phyloP scores from a whole-genome alignment of 352 stramenopile species.

The Blastocystis sp. region DNA sequence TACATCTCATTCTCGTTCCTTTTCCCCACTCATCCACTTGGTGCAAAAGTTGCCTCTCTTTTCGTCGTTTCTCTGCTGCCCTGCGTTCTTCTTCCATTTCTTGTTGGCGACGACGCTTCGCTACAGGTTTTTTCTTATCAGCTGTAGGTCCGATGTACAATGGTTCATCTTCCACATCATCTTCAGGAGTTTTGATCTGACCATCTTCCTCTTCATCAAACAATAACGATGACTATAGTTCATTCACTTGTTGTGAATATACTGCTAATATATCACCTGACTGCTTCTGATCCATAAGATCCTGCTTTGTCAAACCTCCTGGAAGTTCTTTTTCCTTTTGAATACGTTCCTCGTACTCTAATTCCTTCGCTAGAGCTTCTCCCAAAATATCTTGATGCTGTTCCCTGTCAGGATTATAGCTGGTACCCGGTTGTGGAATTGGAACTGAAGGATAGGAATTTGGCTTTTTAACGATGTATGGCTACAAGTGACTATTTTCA shows the following conservation, averaged over 20 bases:
- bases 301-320: background rate
- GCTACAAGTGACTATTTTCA: background rate
- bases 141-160: background rate
- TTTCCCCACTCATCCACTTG: background rate
- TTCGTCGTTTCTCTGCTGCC: background rate
- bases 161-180: background rate
- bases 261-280: background rate
- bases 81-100: background rate
- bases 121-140: background rate
- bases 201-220: slow-evolving; percentile 34
- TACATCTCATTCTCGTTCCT: background rate
- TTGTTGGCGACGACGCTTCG: background rate
- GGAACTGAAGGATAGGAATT: slow-evolving; percentile 35
- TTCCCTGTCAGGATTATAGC: slow-evolving; percentile 35
- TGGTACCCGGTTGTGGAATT: background rate
- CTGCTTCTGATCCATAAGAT: background rate
- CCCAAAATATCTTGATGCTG: slow-evolving; percentile 30
- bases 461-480: background rate
- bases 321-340: background rate
- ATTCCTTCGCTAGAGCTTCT: slow-evolving; percentile 11
- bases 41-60: background rate
- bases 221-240: background rate
- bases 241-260: background rate
- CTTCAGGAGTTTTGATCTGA: background rate
- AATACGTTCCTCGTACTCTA: background rate